Base-by-base conservation (phyloP, 106 monocot species). In the Allium cepa region DNA sequence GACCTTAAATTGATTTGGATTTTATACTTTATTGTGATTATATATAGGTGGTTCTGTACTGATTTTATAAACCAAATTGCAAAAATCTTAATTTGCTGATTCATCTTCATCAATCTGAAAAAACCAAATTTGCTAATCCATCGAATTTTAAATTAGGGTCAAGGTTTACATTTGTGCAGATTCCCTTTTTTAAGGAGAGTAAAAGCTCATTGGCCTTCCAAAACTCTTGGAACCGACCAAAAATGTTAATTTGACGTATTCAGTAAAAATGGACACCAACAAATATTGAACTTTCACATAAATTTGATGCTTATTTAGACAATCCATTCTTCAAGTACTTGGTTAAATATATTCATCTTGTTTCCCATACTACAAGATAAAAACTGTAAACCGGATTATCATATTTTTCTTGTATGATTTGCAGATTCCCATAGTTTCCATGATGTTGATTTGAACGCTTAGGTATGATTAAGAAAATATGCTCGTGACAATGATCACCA, bases 391-490 rank as follows among this genome's bases (percentile, higher is more conserved):
- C 22, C 22, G 22, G 22, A 22, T 22, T 22, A 22, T 22, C 22
- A 22, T 22, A 47, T 48, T 64, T 13, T 6, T 22, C 9, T 48
- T 15, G 1, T 61, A 15, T 75, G 52, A 9, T 72, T 9, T 78
- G 55, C 92, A 96, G 96, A 96, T 96, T 56, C 96, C 91, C 52
- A 50, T 96, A 59, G 96, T 96, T 9, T 96, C 96, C 10, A 96
- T 96, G 96, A 96, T 96, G 76, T 80, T 92, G 71, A 92, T 96
- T 91, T 76, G 88, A 47, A 96, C 96, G 59, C 86, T 96, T 47
- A 82, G 92, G 80, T 92, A 96, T 78, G 96, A 96, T 78, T 96
- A 96, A 74, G 96, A 91, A 96, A 96, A 77, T 96, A 96, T 86
- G 96, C 96, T 72, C 88, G 92, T 36, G 96, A 96, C 70, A 88